These are phyloP conservation scores for Euphrasia arctica DNA, from an alignment of 305 asterid species.

Conservation along the genomic window DNA sequence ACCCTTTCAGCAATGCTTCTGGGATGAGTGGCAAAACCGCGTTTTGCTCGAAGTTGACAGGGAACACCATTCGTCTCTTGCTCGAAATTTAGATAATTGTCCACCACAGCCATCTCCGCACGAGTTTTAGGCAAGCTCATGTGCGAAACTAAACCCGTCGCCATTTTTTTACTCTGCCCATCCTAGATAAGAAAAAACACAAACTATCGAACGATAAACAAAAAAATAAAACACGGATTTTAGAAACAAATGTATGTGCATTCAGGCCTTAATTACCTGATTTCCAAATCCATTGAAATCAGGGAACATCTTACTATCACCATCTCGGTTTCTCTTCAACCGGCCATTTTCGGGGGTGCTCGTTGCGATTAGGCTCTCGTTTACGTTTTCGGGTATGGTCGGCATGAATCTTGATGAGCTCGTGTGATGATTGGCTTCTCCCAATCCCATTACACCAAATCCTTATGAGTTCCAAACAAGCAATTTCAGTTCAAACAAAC, in stretches of 20 bases:
- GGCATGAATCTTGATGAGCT: conserved; percentile 64
- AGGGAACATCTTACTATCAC: conserved; percentile 52
- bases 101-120: conserved; percentile 50
- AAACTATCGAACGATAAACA: neutral
- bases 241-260: too few relatives aligned
- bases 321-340: conserved; percentile 61
- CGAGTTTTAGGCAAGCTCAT: conserved; percentile 78
- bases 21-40: conserved; percentile 93
- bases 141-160: conserved; percentile 59
- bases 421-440: conserved; percentile 46
- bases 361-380: conserved; percentile 11
- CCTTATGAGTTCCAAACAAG: conserved; percentile 32
- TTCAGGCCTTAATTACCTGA: conserved; percentile 30
- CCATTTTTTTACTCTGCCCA: conserved; percentile 41
- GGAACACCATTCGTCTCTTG: conserved; percentile 51
- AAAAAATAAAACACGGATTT: too few relatives aligned
- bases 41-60: conserved; percentile 75
- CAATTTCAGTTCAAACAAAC: too few relatives aligned
- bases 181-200: conserved; percentile 31
- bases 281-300: conserved; percentile 42
- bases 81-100: conserved; percentile 66
- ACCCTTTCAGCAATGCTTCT: conserved; percentile 96
- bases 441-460: conserved; percentile 42
- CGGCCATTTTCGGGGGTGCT: conserved; percentile 27
- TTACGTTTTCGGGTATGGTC: conserved; percentile 67